phyloP scores from a whole-genome alignment of 352 stramenopile species.

The Globisporangium uncinulatum region DNA sequence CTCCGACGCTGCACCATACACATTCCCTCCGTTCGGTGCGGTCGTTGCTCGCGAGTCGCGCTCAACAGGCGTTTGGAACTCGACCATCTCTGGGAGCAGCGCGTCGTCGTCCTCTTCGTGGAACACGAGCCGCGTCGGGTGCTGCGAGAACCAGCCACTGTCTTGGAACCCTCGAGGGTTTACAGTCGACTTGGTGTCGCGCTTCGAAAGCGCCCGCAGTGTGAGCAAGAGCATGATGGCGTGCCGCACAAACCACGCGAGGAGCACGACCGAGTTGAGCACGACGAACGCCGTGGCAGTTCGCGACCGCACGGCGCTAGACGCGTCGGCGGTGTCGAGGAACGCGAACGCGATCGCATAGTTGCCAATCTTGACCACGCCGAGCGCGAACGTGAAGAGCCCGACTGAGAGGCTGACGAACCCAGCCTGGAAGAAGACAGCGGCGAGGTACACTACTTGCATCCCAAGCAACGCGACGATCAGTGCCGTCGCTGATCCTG shows the following conservation, averaged over 20 bases:
- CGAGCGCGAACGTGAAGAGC: constrained; percentile 42
- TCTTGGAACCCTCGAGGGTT: background rate
- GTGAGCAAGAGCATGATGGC: constrained; percentile 34
- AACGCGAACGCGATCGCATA: constrained; percentile 55
- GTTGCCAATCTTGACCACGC: constrained; percentile 52
- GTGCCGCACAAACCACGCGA: constrained; percentile 57
- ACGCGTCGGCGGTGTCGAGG: constrained; percentile 35
- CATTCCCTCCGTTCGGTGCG: background rate
- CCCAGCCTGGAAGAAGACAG: constrained; percentile 36
- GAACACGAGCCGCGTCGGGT: background rate
- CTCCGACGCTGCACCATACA: background rate
- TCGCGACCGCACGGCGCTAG: constrained; percentile 21
- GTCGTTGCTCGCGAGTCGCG: background rate
- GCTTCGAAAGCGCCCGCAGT: constrained; percentile 6
- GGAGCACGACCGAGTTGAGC: constrained; percentile 59
- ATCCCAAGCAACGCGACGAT: constrained; percentile 41
- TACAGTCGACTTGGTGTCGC: background rate
- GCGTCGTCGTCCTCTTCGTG: constrained; percentile 9
- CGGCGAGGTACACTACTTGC: constrained; percentile 43
- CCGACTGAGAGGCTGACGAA: constrained; percentile 34
- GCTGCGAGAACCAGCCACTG: background rate
- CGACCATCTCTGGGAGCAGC: constrained; percentile 10
- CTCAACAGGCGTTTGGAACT: constrained; percentile 13
- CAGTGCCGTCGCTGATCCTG: constrained; percentile 23
- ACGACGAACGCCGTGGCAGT: constrained; percentile 54